phyloP scores from a whole-genome alignment of 2,329 filamentous ascomycete genomes.

The Fusarium siculi region DNA sequence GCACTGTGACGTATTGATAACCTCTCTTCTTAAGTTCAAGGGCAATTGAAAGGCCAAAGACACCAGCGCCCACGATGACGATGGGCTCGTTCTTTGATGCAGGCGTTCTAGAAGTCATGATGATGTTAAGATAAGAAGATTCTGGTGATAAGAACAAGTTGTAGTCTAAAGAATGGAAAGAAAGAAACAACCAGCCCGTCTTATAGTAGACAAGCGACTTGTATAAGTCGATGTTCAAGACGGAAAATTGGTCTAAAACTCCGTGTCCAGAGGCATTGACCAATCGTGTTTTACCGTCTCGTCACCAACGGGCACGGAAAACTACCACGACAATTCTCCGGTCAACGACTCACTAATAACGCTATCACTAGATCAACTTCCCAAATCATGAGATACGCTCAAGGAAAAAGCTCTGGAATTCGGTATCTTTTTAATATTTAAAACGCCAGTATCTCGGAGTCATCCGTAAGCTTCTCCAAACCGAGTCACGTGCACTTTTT shows the following conservation, averaged over 20 bases:
- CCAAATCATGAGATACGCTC: neutral
- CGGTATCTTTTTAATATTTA: neutral
- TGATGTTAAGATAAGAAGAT: neutral
- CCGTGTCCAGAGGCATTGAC: slow-evolving; percentile 20
- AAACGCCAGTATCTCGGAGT: neutral
- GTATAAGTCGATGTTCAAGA: neutral
- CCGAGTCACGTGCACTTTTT: slow-evolving; percentile 10
- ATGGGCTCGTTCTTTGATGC: slow-evolving; percentile 43
- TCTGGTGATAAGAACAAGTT: neutral
- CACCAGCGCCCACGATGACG: slow-evolving; percentile 58
- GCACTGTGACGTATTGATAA: slow-evolving; percentile 58
- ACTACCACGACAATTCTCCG: slow-evolving; percentile 2
- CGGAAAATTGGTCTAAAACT: slow-evolving; percentile 23
- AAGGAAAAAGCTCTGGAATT: neutral
- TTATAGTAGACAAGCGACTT: neutral
- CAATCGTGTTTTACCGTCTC: slow-evolving; percentile 26
- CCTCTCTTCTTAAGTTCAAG: slow-evolving; percentile 56
- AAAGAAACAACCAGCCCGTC: neutral
- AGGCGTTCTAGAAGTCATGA: slow-evolving; percentile 33
- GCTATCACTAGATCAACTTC: neutral
- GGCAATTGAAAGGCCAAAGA: slow-evolving; percentile 62
- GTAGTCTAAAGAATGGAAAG: neutral
- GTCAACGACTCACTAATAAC: neutral
- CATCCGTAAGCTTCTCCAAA: slow-evolving; percentile 1
- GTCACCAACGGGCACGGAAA: slow-evolving; percentile 23